Evolutionary conservation across 257 asterid genomes (phyloP).

Genomic region (Striga asiatica): DNA sequence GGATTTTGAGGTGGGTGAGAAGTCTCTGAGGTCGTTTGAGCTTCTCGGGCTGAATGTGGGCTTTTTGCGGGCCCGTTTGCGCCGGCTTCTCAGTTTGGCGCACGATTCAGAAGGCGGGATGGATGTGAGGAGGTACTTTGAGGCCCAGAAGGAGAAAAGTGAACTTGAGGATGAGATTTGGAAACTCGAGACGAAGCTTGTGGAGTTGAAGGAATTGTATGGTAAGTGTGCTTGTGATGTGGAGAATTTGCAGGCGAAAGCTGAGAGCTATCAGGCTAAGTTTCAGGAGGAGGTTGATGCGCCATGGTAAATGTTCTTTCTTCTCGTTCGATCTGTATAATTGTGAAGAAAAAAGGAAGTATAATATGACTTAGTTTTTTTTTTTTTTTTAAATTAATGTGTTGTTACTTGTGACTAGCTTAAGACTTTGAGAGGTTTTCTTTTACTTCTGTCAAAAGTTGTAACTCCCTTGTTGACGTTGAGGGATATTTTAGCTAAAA

Average conservation of each 20-base stretch:
- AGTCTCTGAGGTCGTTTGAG: slow-evolving; percentile 58
- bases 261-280: slow-evolving; percentile 37
- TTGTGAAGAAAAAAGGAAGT: not conserved
- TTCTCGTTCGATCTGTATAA: not conserved
- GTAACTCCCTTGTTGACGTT: slow-evolving; percentile 4
- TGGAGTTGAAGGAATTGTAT: slow-evolving; percentile 34
- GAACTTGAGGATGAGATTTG: slow-evolving; percentile 30
- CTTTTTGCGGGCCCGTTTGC: slow-evolving; percentile 44
- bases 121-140: slow-evolving; percentile 34
- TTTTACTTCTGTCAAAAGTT: no score
- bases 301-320: slow-evolving; percentile 36
- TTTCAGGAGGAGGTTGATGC: slow-evolving; percentile 49
- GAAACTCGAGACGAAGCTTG: slow-evolving; percentile 34
- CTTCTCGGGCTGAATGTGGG: slow-evolving; percentile 58
- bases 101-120: slow-evolving; percentile 39
- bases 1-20: slow-evolving; percentile 64
- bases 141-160: slow-evolving; percentile 28
- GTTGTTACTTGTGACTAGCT: not conserved
- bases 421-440: no score
- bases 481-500: not conserved
- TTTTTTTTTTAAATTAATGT: no score
- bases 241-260: slow-evolving; percentile 30
- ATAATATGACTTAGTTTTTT: not conserved
- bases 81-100: slow-evolving; percentile 28
- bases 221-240: slow-evolving; percentile 26